phyloP scores from a whole-genome alignment of 345 rosid genomes.

The Euphorbia pulcherrima region DNA sequence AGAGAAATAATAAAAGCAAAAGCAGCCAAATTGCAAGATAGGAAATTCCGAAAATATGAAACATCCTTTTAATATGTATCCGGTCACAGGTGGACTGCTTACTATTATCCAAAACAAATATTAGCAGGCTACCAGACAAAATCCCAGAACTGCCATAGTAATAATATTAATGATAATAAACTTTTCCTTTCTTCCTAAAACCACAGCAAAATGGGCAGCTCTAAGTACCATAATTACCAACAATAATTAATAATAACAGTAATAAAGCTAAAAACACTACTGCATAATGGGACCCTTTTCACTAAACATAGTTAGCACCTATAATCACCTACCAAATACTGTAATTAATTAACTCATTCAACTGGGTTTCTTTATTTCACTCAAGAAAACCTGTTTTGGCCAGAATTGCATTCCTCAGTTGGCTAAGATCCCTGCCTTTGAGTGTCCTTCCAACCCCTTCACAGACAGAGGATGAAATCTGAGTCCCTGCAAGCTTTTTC shows the following conservation, averaged over 20 bases:
- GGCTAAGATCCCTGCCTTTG: constrained; percentile 95
- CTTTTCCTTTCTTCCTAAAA: background rate
- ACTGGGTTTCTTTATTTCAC: constrained; percentile 23
- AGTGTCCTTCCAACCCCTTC: constrained; percentile 95
- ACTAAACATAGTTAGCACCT: no score
- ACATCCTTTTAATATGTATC: constrained; percentile 10
- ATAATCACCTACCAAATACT: background rate
- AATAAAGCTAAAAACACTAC: constrained; percentile 23
- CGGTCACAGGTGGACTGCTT: constrained; percentile 16
- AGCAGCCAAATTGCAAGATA: constrained; percentile 13
- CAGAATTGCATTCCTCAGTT: constrained; percentile 79
- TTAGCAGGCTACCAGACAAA: constrained; percentile 37
- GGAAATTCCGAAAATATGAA: constrained; percentile 2
- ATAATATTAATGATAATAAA: no score
- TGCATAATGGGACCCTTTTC: constrained; percentile 24
- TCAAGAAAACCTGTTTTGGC: constrained; percentile 90
- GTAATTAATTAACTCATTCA: background rate
- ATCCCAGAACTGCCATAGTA: constrained; percentile 24
- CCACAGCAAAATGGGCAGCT: constrained; percentile 30
- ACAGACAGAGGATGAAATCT: constrained; percentile 84
- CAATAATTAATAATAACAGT: constrained; percentile 13
- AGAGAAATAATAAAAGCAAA: background rate
- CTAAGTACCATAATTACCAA: constrained; percentile 6
- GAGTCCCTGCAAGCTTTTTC: constrained; percentile 67
- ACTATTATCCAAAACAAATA: constrained; percentile 24